Base-by-base conservation (phyloP, 169 alveolate genomes). In the Eimeria acervulina region DNA sequence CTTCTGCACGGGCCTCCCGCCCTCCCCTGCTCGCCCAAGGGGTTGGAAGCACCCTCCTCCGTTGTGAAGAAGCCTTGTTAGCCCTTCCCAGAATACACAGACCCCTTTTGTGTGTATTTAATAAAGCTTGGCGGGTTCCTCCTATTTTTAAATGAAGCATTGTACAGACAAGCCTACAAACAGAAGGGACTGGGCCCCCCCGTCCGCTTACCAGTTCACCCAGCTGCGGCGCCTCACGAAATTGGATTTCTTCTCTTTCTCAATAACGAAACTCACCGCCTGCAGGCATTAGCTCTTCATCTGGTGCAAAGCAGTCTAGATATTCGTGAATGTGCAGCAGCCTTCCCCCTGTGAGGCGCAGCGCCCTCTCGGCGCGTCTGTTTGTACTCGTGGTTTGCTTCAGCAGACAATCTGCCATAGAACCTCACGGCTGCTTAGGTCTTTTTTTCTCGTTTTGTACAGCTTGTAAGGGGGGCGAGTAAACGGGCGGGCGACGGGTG, bases 1-100 rank as follows among this genome's bases (percentile, higher is more conserved):
- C 87, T 76, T 42, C 59, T 38, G 40, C 38, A 40, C 33, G 63
- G 87, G 63, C 59, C 59, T 44, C 84, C 68, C 33, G 4, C 84
- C 84, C 42, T 42, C 87, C 87, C 87, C 33, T 76, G 87, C 63
- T 76, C 33, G 87, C 87, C 36, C 87, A 76, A 21, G 7, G 63
- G 15, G 59, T 15, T 76, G 87, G 15, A 40, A 33, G 59, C 63
- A 36, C 63, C 33, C 87, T 36, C 81, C n/a, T 10, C 0, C 2
- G n/a, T 68, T 36, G n/a, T n/a, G 4, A 68, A 0, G n/a, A 33
- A 26, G 23, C 26, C 44, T 68, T 47, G 10, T 28, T 33, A 68
- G 23, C 0, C 23, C 31, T 68, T n/a, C 47, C 47, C 87, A 4
- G 19, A 40, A 19, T 5, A 10, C 7, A 38, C 36, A 42, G 19